Percentiles rank a stretch among this genome's conserved stretches.
phyloP scores from a whole-genome alignment of 2,329 filamentous ascomycete species.

The Talaromyces rugulosus region DNA sequence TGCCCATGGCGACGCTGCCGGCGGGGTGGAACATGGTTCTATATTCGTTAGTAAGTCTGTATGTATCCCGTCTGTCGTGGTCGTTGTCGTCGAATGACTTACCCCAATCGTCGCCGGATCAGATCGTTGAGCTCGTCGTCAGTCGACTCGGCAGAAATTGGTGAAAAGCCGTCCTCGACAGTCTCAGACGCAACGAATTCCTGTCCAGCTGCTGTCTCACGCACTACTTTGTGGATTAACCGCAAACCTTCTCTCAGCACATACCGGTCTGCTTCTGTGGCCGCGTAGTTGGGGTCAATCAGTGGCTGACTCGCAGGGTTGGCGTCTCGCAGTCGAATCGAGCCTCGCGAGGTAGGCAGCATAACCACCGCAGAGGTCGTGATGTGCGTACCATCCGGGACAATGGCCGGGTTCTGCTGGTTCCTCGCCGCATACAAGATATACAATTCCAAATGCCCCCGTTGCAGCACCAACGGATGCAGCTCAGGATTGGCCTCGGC shows the following conservation, averaged over 20 bases:
- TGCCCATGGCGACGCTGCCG: no score
- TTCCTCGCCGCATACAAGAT: not conserved
- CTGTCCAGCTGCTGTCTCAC: conserved; percentile 4
- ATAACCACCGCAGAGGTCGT: conserved; percentile 1
- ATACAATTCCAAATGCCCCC: not conserved
- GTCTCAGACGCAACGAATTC: conserved; percentile 7
- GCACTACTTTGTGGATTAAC: conserved; percentile 3
- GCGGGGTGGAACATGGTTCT: no score
- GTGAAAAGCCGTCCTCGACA: conserved; percentile 1
- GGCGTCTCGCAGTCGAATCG: conserved; percentile 6
- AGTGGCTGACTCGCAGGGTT: not conserved
- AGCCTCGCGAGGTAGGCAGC: not conserved
- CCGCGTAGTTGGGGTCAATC: conserved; percentile 14
- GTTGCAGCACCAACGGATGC: not conserved
- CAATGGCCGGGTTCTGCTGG: not conserved
- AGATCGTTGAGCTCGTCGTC: conserved; percentile 3
- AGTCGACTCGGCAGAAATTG: conserved; percentile 2
- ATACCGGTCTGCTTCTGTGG: conserved; percentile 12
- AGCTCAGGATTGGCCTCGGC: not conserved
- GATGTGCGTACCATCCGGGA: conserved; percentile 4
- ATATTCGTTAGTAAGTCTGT: no score
- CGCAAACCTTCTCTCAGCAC: conserved; percentile 10
- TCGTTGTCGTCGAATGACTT: not conserved
- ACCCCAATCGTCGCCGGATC: conserved; percentile 2
- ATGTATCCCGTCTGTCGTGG: no score